Conservation (phyloP, 352 stramenopile genomes). For the Pythium utonaiense region DNA sequence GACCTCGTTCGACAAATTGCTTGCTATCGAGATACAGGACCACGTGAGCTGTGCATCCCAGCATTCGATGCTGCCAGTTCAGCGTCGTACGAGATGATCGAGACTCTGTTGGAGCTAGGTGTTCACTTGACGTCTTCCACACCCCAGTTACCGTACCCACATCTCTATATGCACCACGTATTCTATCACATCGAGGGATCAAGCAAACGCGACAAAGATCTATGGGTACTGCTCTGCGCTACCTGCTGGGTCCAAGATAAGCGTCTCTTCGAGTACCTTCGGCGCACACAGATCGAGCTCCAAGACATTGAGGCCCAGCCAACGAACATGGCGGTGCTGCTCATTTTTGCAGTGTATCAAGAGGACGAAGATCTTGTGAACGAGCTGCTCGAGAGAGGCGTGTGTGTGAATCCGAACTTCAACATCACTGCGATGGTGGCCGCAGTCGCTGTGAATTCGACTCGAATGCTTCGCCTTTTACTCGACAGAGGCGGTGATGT, state of each 20-base stretch:
- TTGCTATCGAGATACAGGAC: too few species aligned
- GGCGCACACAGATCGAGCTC: background rate
- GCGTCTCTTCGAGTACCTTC: background rate
- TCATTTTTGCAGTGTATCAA: background rate
- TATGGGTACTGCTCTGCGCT: background rate
- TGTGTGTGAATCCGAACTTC: background rate
- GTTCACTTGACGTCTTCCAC: background rate
- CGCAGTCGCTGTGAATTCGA: background rate
- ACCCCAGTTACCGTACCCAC: too few species aligned
- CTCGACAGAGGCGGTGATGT: background rate
- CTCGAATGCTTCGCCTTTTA: background rate
- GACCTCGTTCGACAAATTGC: background rate
- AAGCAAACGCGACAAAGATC: background rate
- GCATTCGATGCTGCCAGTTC: background rate
- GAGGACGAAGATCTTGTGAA: background rate
- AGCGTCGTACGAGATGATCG: background rate
- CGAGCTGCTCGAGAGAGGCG: background rate
- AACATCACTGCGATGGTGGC: background rate
- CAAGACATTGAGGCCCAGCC: background rate
- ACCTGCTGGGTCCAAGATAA: background rate
- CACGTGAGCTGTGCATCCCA: too few species aligned
- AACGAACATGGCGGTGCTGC: background rate
- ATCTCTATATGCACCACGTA: too few species aligned
- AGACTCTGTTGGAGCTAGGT: background rate
- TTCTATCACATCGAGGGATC: background rate